Evolutionary conservation across 768 basidiomycete genomes (phyloP).

Genomic region (Leucocoprinus birnbaumii): DNA sequence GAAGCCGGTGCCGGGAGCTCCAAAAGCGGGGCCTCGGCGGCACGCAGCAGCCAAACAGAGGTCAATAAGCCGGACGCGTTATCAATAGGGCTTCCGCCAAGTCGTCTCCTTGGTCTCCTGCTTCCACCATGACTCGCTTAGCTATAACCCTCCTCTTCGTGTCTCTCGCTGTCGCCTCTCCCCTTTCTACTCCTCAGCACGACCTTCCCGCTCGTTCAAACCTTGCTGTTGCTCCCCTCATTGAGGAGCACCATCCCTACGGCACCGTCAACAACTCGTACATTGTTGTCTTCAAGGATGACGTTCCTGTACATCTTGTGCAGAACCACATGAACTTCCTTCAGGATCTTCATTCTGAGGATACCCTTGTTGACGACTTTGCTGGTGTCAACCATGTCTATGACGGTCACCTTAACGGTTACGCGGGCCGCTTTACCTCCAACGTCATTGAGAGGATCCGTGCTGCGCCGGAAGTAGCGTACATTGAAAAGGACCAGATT

Average conservation of each 20-base stretch:
- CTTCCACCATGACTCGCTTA: conserved; percentile 44
- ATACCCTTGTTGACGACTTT: conserved; percentile 45
- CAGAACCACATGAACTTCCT: conserved; percentile 81
- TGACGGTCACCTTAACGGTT: conserved; percentile 69
- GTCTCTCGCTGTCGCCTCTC: conserved; percentile 36
- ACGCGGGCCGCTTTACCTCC: conserved; percentile 76
- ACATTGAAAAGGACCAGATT: conserved; percentile 91
- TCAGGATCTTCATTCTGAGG: conserved; percentile 53
- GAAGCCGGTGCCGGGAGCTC: not conserved
- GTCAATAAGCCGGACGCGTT: conserved; percentile 25
- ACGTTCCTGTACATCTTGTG: conserved; percentile 51
- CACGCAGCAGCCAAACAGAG: conserved; percentile 25
- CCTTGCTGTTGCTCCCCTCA: conserved; percentile 58
- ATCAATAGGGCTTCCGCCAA: conserved; percentile 17
- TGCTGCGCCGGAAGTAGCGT: conserved; percentile 84
- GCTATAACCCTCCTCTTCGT: conserved; percentile 38
- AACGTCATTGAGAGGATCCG: conserved; percentile 74
- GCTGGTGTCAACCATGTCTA: conserved; percentile 76
- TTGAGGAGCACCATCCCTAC: conserved; percentile 59
- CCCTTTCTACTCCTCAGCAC: conserved; percentile 46
- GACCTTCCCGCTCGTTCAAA: conserved; percentile 34
- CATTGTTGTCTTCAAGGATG: conserved; percentile 86
- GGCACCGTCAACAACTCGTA: conserved; percentile 88
- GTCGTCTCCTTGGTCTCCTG: conserved; percentile 18
- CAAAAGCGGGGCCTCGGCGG: not conserved